A percentile compares a stretch with the other conserved stretches of the same genome.
phyloP scores from a whole-genome alignment of 2,329 filamentous ascomycete genomes.

The Colletotrichum neosansevieriae region DNA sequence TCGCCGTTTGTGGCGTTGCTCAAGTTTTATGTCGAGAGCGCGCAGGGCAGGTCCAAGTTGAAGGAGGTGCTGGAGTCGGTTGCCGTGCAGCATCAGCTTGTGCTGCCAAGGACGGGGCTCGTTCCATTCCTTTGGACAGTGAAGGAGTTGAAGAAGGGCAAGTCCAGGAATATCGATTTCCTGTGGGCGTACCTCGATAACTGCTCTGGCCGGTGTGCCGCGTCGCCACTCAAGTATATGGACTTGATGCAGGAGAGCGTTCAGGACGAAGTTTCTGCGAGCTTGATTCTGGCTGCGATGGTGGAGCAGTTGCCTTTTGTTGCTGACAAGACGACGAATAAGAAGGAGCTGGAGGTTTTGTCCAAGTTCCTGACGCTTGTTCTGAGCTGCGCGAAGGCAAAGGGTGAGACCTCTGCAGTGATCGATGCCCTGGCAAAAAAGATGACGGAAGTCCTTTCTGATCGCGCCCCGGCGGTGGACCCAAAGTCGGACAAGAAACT shows the following conservation, averaged over 20 bases:
- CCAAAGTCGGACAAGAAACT: slow-evolving; percentile 10
- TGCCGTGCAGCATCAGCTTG: slow-evolving; percentile 74
- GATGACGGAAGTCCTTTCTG: slow-evolving; percentile 41
- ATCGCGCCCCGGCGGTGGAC: slow-evolving; percentile 1
- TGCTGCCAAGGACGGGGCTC: slow-evolving; percentile 65
- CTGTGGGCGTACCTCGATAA: slow-evolving; percentile 85
- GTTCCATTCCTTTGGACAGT: slow-evolving; percentile 59
- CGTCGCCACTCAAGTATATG: slow-evolving; percentile 85
- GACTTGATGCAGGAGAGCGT: slow-evolving; percentile 71
- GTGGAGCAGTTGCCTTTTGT: slow-evolving; percentile 82
- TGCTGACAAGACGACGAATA: slow-evolving; percentile 63
- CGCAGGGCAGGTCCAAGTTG: slow-evolving; percentile 34
- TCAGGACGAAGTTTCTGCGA: slow-evolving; percentile 55
- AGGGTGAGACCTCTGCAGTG: slow-evolving; percentile 56
- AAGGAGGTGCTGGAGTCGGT: slow-evolving; percentile 68
- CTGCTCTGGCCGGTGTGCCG: slow-evolving; percentile 80
- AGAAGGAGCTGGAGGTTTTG: slow-evolving; percentile 58
- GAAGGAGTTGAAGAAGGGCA: slow-evolving; percentile 45
- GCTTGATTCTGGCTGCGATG: slow-evolving; percentile 76
- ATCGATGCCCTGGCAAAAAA: slow-evolving; percentile 48
- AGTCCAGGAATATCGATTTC: slow-evolving; percentile 49
- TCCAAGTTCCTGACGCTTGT: slow-evolving; percentile 70
- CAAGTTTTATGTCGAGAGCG: slow-evolving; percentile 52
- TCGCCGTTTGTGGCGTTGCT: slow-evolving; percentile 82
- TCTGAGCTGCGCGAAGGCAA: slow-evolving; percentile 65